Evolutionary conservation across 805 yeast genomes (phyloP).

Genomic region (Teunomyces barrocoloradensis): DNA sequence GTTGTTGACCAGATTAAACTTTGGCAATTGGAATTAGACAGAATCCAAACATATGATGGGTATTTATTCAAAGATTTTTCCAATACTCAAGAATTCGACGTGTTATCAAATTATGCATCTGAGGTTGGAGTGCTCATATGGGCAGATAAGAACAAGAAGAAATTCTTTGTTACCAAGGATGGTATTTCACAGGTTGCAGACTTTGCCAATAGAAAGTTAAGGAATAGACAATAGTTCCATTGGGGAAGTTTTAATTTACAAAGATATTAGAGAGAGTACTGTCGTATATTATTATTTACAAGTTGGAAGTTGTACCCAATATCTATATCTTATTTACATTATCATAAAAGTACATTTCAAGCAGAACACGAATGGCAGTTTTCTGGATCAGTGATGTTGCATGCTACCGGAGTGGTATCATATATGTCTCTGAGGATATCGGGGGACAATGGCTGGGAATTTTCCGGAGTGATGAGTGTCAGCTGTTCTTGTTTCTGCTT

Average conservation of each 20-base stretch:
- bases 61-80: slow-evolving; percentile 84
- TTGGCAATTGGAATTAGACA: slow-evolving; percentile 95
- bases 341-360: slow-evolving; percentile 2
- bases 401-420: slow-evolving; percentile 33
- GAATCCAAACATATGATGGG: slow-evolving; percentile 85
- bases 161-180: slow-evolving; percentile 83
- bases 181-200: slow-evolving; percentile 91
- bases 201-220: slow-evolving; percentile 64
- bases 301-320: neutral
- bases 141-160: slow-evolving; percentile 66
- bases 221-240: slow-evolving; percentile 5
- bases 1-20: slow-evolving; percentile 94
- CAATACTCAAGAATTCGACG: slow-evolving; percentile 70
- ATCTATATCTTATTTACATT: neutral
- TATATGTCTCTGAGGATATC: slow-evolving; percentile 25
- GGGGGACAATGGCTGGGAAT: slow-evolving; percentile 9
- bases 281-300: neutral
- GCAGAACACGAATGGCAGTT: slow-evolving; percentile 26
- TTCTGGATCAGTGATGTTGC: slow-evolving; percentile 25
- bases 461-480: slow-evolving; percentile 5
- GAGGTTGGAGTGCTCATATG: slow-evolving; percentile 92
- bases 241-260: neutral
- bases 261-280: too few relatives aligned
- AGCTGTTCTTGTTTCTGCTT: slow-evolving; percentile 5
- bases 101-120: slow-evolving; percentile 71